Percentiles rank a stretch among this genome's conserved stretches.
Evolutionary conservation across 495 filamentous ascomycete species (phyloP).

Genomic region (Penicillium paxilli): DNA sequence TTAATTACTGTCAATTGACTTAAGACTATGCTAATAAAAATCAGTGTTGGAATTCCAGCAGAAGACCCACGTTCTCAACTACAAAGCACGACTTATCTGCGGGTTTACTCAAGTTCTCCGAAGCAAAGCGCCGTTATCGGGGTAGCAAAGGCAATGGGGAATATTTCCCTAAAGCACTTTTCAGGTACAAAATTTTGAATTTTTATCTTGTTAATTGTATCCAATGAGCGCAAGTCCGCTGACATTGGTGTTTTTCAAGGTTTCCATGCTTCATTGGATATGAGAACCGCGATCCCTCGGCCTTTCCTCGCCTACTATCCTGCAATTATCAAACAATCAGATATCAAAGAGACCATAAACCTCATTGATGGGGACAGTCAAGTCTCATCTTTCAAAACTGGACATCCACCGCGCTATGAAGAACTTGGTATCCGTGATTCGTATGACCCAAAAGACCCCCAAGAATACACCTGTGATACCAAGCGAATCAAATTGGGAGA

Average conservation of each 20-base stretch:
- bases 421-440: conserved; percentile 13
- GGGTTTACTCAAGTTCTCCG: conserved; percentile 26
- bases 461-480: conserved; percentile 16
- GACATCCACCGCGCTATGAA: conserved; percentile 17
- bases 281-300: conserved; percentile 26
- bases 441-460: conserved; percentile 17
- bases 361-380: conserved; percentile 4
- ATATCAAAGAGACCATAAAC: conserved; percentile 24
- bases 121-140: conserved; percentile 6
- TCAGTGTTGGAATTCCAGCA: conserved; percentile 26
- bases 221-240: not conserved
- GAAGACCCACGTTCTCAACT: conserved; percentile 21
- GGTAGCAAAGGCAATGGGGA: conserved; percentile 18
- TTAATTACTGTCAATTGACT: not conserved
- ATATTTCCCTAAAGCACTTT: conserved; percentile 33
- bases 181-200: conserved; percentile 18
- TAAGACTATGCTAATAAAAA: not conserved
- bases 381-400: conserved; percentile 11
- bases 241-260: too few species aligned
- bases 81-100: conserved; percentile 31
- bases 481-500: conserved; percentile 33
- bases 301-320: conserved; percentile 37
- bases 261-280: conserved; percentile 29
- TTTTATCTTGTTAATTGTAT: not conserved
- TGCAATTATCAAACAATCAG: conserved; percentile 24